Percentiles rank a stretch among this genome's conserved stretches.
These are phyloP conservation scores for Aspergillus sparsus DNA, from an alignment of 495 filamentous ascomycete genomes.

Conservation along the genomic window DNA sequence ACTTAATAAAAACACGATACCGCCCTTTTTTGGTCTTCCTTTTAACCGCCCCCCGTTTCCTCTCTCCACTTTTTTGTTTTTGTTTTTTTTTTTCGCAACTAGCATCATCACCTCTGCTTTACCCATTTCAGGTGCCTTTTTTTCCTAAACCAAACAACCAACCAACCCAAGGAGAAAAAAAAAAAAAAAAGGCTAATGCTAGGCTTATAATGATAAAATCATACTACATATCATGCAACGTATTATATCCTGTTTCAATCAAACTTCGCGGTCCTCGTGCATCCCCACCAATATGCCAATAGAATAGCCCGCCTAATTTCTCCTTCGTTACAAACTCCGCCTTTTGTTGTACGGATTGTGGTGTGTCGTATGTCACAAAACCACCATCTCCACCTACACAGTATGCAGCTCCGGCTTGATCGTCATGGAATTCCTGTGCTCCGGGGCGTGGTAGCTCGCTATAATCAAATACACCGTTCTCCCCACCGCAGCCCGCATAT, in stretches of 20 bases:
- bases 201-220: not conserved
- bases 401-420: conserved; percentile 67
- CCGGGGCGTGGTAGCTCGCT: conserved; percentile 71
- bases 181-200: not conserved
- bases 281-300: conserved; percentile 89
- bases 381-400: conserved; percentile 81
- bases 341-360: conserved; percentile 80
- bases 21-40: conserved; percentile 8
- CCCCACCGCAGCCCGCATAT: conserved; percentile 65
- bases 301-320: conserved; percentile 81
- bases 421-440: conserved; percentile 69
- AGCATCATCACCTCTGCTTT: not conserved
- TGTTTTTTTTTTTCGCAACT: not conserved
- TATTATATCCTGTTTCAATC: conserved; percentile 72
- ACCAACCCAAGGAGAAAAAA: not conserved
- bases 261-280: conserved; percentile 67
- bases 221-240: conserved; percentile 58
- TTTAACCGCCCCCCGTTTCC: not conserved
- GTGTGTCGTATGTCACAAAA: conserved; percentile 85
- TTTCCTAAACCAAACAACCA: not conserved
- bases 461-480: conserved; percentile 85
- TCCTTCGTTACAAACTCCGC: conserved; percentile 76
- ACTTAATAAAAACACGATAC: not conserved
- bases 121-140: too few relatives aligned
- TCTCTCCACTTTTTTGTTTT: not conserved